Evolutionary conservation across 129 eudicot genomes (phyloP), one percentile per base, ranked within the genome.

Genomic region (Flaveria bidentis): DNA sequence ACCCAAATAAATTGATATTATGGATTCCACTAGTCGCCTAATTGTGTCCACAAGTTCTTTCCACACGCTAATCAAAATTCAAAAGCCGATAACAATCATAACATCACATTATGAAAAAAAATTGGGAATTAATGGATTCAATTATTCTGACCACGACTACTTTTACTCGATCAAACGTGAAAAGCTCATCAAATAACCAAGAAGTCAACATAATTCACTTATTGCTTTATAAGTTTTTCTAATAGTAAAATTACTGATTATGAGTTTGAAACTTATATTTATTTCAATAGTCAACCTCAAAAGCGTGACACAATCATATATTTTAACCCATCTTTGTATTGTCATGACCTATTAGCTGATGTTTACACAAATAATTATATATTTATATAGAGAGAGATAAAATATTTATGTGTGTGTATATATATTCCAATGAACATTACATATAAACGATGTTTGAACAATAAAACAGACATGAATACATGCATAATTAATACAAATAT

Each of bases 131-230:
- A 41, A 26, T 26, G 67, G 42, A 26, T 61, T 61, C 67, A 61
- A 61, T 61, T 61, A 61, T 61, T 61, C 17, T 61, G 42, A 61
- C 67, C 67, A 26, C 9, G 67, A 61, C 67, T 61, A 11, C 67
- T 61, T 47, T 61, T 61, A 61, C 67, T 61, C 42, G 18, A 61
- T 61, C 15, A 61, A 25, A 61, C 67, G 25, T 61, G 41, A 61
- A 61, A 4, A 61, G 1, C 67, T 13, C 2, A 1, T 12, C 42
- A 61, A 61, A 61, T 20, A 56, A 58, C 13, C 33, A 22, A 58
- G 23, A 58, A 26, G 67, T 61, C 67, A 61, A 61, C 41, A 25
- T 5, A 61, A 12, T 13, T 25, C 67, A 61, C 18, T 25, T 5
- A 26, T 12, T 12, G 41, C 18, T 10, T 61, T 13, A 12, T 28